phyloP scores from a whole-genome alignment of 176 grass and related monocot genomes.

The barley (Hordeum vulgare) region MorexV3_pseudomolecules_assembly NC_058521.1:23498640-23499139 shows the following conservation, averaged over 20 bases:
- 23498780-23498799: neutral
- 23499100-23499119: too few species aligned
- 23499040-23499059: neutral
- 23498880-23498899: conserved; percentile 3
- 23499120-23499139: too few species aligned
- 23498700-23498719: conserved; percentile 37
- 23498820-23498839: neutral
- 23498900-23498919: neutral
- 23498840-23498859: neutral
- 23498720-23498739: conserved; percentile 37
- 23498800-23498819: neutral
- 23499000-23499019: neutral
- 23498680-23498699: neutral
- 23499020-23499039: neutral
- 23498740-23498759: neutral
- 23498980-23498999: neutral
- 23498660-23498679: conserved; percentile 37
- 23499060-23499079: neutral
- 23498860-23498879: neutral
- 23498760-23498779: conserved; percentile 9
- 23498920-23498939: conserved; percentile 28
- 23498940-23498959: neutral
- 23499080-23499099: neutral
- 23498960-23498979: neutral
- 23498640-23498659: conserved; percentile 31